Evolutionary conservation across 306 rosid genomes (phyloP).

Genomic region (Hylodesmum podocarpum): DNA sequence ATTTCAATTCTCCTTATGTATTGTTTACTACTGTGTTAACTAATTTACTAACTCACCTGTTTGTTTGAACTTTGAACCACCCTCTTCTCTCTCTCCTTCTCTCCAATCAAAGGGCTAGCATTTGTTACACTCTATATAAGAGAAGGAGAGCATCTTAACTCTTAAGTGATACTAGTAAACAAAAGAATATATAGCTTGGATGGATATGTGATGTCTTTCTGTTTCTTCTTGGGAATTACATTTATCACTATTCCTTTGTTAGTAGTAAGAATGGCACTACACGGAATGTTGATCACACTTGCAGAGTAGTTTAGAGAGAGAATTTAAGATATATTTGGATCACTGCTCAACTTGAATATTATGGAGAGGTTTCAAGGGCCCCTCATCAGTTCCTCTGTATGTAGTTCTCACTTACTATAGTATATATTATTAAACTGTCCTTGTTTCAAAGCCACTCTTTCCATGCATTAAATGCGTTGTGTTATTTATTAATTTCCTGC

Average conservation of each 20-base stretch:
- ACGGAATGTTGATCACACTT: conserved; percentile 60
- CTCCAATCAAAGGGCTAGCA: conserved; percentile 29
- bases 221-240: conserved; percentile 48
- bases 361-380: conserved; percentile 80
- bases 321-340: conserved; percentile 33
- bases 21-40: too few species aligned
- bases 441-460: conserved; percentile 1
- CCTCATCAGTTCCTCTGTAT: conserved; percentile 60
- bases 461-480: conserved; percentile 52
- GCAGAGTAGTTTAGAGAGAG: conserved; percentile 2
- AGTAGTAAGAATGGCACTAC: conserved; percentile 40
- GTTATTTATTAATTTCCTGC: conserved; percentile 34
- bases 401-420: conserved; percentile 5
- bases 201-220: conserved; percentile 51
- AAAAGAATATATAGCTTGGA: conserved; percentile 33
- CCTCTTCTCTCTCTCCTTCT: conserved; percentile 9
- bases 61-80: background rate
- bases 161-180: conserved; percentile 30
- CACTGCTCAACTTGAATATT: conserved; percentile 40
- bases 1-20: background rate
- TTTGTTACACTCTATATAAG: conserved; percentile 40
- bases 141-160: conserved; percentile 9
- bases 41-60: too few species aligned
- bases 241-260: conserved; percentile 60
- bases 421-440: background rate